Conservation (phyloP, 1,284 basidiomycete species). For the Coniophora puteana region DNA sequence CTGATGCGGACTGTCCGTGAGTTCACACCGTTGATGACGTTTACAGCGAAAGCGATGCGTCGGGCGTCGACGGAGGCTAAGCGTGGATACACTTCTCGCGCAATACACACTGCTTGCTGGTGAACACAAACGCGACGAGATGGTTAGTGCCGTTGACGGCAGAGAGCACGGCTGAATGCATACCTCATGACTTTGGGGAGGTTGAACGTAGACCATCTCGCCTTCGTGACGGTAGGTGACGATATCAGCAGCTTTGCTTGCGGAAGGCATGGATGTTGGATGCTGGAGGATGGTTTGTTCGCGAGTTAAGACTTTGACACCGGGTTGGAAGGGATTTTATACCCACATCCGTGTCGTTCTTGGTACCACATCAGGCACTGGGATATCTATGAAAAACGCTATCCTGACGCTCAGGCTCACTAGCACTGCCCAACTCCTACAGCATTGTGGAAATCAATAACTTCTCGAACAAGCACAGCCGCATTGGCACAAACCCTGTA, state of each 20-base stretch:
- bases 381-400: no score
- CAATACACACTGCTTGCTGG: constrained; percentile 54
- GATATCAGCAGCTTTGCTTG: constrained; percentile 32
- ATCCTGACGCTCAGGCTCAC: no score
- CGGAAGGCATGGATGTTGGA: neutral
- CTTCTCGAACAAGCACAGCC: no score
- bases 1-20: constrained; percentile 45
- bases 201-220: constrained; percentile 51
- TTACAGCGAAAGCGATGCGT: constrained; percentile 44
- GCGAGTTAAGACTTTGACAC: no score
- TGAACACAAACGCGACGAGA: neutral
- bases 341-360: no score
- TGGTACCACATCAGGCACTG: no score
- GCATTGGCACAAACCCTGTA: no score
- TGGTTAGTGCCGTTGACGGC: no score
- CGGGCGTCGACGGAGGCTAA: constrained; percentile 39
- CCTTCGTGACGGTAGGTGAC: constrained; percentile 48
- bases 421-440: no score
- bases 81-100: constrained; percentile 40
- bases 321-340: no score
- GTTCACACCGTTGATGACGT: constrained; percentile 30
- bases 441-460: no score
- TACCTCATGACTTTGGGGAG: constrained; percentile 44
- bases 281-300: neutral
- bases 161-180: constrained; percentile 7